These are phyloP conservation scores for Amanita polypyramis DNA, from an alignment of 768 basidiomycete species.

Conservation along the genomic window DNA sequence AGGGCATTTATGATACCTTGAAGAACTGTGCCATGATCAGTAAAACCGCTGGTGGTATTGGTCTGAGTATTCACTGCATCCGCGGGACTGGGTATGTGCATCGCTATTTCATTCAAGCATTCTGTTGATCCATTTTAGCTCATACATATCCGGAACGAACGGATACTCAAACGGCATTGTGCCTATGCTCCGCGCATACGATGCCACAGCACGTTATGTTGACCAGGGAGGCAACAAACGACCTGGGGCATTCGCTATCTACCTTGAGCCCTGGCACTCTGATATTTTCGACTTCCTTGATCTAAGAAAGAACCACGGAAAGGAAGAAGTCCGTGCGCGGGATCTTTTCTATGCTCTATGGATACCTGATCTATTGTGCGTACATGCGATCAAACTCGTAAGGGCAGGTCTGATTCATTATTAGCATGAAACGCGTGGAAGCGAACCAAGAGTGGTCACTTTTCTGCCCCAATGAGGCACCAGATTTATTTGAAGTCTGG, in stretches of 20 bases:
- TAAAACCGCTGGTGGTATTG: constrained; percentile 98
- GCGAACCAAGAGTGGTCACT: constrained; percentile 84
- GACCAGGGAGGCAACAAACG: constrained; percentile 99
- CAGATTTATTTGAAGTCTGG: constrained; percentile 79
- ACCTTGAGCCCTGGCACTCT: constrained; percentile 98
- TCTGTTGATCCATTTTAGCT: constrained; percentile 35
- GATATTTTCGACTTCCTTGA: constrained; percentile 98
- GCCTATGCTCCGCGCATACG: constrained; percentile 97
- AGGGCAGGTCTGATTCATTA: neutral
- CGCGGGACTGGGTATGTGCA: constrained; percentile 80
- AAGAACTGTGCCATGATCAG: constrained; percentile 99
- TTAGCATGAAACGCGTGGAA: constrained; percentile 95
- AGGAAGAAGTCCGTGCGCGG: constrained; percentile 92
- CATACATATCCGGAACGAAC: constrained; percentile 98
- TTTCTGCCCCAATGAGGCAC: constrained; percentile 97
- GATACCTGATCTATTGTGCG: constrained; percentile 95
- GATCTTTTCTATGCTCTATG: constrained; percentile 98
- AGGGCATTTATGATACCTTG: constrained; percentile 97
- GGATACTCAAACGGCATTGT: constrained; percentile 99
- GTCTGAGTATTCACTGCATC: constrained; percentile 91
- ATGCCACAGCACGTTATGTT: constrained; percentile 96
- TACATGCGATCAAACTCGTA: neutral
- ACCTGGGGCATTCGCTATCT: constrained; percentile 96
- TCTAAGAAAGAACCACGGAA: constrained; percentile 96
- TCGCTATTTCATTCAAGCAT: constrained; percentile 5